Base-by-base conservation (phyloP, 2,329 filamentous ascomycete genomes). In the Purpureocillium lavendulum region DNA sequence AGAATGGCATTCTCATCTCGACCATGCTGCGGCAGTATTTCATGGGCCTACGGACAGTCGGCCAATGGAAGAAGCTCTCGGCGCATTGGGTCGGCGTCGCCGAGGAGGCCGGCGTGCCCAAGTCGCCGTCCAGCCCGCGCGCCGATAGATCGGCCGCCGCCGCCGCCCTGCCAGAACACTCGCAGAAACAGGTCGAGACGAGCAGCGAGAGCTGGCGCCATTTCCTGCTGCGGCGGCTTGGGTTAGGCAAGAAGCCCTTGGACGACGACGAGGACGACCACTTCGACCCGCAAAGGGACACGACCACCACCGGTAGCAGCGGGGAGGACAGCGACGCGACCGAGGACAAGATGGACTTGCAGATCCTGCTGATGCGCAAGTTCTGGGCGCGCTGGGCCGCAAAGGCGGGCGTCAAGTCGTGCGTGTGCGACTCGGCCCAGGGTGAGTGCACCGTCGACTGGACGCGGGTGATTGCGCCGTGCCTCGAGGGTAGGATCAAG, bases 21-120 rank as follows among this genome's bases (percentile, higher is more conserved):
- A 86, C 84, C 54, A 81, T 96, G 58, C 70, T 96, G 15, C 78
- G 88, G 11, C 88, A 95, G 57, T 95, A 94, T 61, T 95, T 95
- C 61, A 83, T 94, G 73, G 84, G 81, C 7, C 70, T 94, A 33
- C 85, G 86, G 40, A 82, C 89, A 1, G 65, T 94, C 18, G 85
- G 87, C 14, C 77, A 78, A 51, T 95, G 88, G 88, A 79, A 76
- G 43, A 71, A 79, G 42, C 84, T 84, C 67, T 75, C 81, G 12
- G 66, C 72, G 1, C 80, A 87, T 55, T 94, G 86, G 81, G 62
- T 66, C 17, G 58, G 61, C 10, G 77, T 92, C 2, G 79, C 85
- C 28, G 66, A 75, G 18, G 70, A 71, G 16, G 66, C 87, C 34
- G 70, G 79, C 4, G 64, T 65, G 33, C 45, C 43, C n/a, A 30